phyloP scores from a whole-genome alignment of 2,329 filamentous ascomycete genomes.

The Botrytis cinerea region DNA sequence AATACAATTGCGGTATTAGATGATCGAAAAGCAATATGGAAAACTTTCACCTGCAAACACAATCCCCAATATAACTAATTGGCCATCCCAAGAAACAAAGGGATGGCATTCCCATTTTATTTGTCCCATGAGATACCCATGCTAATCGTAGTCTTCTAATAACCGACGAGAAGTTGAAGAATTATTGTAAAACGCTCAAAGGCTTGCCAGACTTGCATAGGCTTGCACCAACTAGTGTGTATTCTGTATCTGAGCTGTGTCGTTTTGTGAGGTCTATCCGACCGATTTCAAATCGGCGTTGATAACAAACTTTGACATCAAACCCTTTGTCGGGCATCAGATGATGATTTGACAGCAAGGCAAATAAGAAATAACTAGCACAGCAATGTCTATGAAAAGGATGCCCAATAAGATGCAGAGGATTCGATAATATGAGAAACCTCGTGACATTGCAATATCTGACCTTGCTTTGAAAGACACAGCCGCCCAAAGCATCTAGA shows the following conservation, averaged over 20 bases:
- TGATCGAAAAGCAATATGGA: background rate
- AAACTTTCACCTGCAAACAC: background rate
- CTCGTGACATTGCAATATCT: background rate
- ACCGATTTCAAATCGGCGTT: background rate
- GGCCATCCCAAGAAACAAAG: background rate
- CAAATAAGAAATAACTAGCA: background rate
- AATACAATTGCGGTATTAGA: background rate
- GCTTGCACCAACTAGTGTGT: background rate
- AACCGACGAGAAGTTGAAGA: background rate
- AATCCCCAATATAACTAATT: background rate
- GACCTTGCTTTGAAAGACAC: background rate
- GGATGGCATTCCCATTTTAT: background rate
- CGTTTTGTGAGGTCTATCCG: background rate
- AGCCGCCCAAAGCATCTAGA: background rate
- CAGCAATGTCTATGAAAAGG: background rate
- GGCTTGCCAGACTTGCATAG: background rate
- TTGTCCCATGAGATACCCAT: background rate
- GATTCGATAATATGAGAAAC: background rate
- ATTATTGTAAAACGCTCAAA: background rate
- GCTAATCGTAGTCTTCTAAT: background rate
- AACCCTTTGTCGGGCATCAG: background rate
- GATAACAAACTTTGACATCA: background rate
- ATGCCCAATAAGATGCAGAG: background rate
- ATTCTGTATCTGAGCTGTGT: background rate
- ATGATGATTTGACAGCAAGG: background rate